phyloP scores from a whole-genome alignment of 805 yeast species.

The Torulaspora gathmanii region DNA sequence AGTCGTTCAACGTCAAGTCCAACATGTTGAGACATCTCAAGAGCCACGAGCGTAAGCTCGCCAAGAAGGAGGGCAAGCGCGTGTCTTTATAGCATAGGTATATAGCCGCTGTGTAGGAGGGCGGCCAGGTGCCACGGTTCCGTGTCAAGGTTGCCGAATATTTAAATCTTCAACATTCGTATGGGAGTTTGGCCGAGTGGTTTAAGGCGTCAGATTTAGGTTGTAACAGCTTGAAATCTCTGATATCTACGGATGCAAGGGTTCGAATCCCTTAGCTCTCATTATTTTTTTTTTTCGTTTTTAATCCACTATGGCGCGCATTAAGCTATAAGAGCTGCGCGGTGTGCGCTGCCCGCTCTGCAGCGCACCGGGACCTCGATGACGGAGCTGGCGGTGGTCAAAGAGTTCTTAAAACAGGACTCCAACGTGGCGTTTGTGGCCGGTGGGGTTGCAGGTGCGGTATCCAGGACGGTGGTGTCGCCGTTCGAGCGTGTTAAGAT shows the following conservation, averaged over 20 bases:
- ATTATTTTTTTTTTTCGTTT: slow-evolving; percentile 18
- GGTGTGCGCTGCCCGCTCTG: not conserved
- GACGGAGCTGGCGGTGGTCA: slow-evolving; percentile 7
- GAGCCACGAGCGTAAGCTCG: slow-evolving; percentile 47
- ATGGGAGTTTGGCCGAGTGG: slow-evolving; percentile 44
- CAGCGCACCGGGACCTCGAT: not conserved
- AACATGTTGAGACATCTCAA: slow-evolving; percentile 77
- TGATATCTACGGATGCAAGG: slow-evolving; percentile 45
- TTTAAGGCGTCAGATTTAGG: slow-evolving; percentile 45
- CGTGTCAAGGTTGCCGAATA: not conserved
- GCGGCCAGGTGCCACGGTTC: not conserved
- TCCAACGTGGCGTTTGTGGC: slow-evolving; percentile 46
- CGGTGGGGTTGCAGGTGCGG: slow-evolving; percentile 77
- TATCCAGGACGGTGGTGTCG: slow-evolving; percentile 85
- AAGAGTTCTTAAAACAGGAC: slow-evolving; percentile 18
- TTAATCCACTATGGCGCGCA: not conserved
- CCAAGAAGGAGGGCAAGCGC: slow-evolving; percentile 8
- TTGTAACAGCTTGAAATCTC: slow-evolving; percentile 27
- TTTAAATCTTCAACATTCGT: not conserved
- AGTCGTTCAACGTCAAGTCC: slow-evolving; percentile 67
- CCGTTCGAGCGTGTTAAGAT: slow-evolving; percentile 95
- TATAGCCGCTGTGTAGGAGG: not conserved
- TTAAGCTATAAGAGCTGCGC: not conserved
- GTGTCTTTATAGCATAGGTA: not conserved
- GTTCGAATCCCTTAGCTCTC: slow-evolving; percentile 44